Base-by-base conservation (phyloP, 2,329 filamentous ascomycete species). In the Hypomyces perniciosus region DNA sequence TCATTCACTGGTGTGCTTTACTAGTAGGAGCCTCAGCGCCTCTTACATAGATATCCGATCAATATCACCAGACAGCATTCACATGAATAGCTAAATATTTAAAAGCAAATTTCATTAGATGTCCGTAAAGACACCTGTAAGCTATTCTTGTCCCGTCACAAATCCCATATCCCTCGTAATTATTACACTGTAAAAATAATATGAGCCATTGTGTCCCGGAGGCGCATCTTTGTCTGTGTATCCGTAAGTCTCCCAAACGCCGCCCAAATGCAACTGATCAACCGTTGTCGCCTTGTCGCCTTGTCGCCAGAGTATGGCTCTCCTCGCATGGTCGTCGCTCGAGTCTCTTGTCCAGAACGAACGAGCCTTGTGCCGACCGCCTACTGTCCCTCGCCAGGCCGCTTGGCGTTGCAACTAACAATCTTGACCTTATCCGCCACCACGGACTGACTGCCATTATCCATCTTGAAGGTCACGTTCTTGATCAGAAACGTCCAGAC, bases 401-500 rank as follows among this genome's bases (percentile, higher is more conserved):
- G 77, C 78, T 96, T 96, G 59, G 91, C 91, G 65, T 95, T 96
- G 72, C 92, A 97, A 72, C 89, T 95, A 45, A 99, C 93, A 60
- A 99, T 99, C 83, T 97, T 97, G 71, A 99, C 88, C 68, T 90
- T 92, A 66, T 96, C 92, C 20, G 91, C 90, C 35, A 80, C 74
- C 10, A 97, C 83, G 1, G 81, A 80, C 54, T 84, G 80, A 51
- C 80, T 82, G 59, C 78, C 79, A 47, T 86, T 89, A 61, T 97
- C 92, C 74, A 97, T 86, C 74, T 99, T 99, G 76, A 99, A 97
- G n/a, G 85, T 90, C 50, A 97, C 91, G 59, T 97, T 93, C 72
- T 96, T 96, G 72, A 99, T 95, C 52, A 99, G 81, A 70, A 99
- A 99, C 1, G 93, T 99, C 93, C 93, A 99, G 53, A 99, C 93